Evolutionary conservation across 169 alveolate genomes (phyloP).

Genomic region (Plasmodium malariae): DNA sequence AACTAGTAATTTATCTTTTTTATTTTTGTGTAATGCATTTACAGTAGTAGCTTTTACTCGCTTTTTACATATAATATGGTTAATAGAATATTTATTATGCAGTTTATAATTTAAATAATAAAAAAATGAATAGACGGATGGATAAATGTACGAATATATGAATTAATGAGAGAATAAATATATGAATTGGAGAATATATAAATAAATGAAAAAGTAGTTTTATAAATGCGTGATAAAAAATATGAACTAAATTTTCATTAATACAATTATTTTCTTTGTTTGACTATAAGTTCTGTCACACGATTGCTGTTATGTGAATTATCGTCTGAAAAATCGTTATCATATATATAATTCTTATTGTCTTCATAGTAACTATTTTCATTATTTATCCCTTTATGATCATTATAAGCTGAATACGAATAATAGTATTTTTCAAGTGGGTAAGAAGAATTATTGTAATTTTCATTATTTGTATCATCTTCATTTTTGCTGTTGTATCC

Average conservation of each 20-base stretch:
- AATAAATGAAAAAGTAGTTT: neutral
- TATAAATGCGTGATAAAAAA: slow-evolving; percentile 1
- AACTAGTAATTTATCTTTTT: too few relatives aligned
- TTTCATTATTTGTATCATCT: slow-evolving; percentile 13
- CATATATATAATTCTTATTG: slow-evolving; percentile 54
- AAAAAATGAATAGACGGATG: too few relatives aligned
- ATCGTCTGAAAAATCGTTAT: slow-evolving; percentile 14
- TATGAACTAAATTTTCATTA: slow-evolving; percentile 20
- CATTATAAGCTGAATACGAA: slow-evolving; percentile 58
- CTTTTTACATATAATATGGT: too few relatives aligned
- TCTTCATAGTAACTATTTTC: slow-evolving; percentile 23
- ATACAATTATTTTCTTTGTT: slow-evolving; percentile 7
- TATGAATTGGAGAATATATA: neutral
- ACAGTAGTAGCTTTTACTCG: too few relatives aligned
- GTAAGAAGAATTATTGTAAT: neutral
- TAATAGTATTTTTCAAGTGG: slow-evolving; percentile 51
- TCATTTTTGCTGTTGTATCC: neutral
- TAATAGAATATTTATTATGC: too few relatives aligned
- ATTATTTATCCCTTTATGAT: neutral
- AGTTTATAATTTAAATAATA: too few relatives aligned
- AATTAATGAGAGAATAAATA: too few relatives aligned
- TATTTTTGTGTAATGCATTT: too few relatives aligned
- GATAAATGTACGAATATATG: too few relatives aligned
- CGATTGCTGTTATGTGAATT: neutral
- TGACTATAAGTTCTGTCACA: slow-evolving; percentile 60